Conservation (phyloP, 192 early-diverging fungal genomes). For the Funneliformis geosporum region DNA sequence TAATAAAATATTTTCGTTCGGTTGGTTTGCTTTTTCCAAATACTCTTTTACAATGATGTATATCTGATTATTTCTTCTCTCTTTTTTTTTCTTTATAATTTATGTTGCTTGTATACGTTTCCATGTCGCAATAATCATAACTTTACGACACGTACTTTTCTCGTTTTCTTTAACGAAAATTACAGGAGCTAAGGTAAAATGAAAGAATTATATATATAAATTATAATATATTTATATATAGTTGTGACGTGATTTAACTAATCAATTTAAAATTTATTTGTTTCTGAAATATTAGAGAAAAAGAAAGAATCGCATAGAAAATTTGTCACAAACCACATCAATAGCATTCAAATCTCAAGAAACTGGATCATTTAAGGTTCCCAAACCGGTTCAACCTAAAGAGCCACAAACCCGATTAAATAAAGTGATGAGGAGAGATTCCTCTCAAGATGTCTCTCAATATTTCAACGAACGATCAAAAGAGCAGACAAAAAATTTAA, state of each 20-base stretch:
- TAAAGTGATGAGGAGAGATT: neutral
- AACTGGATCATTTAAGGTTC: too few species aligned
- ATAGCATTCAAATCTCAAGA: too few species aligned
- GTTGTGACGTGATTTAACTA: neutral
- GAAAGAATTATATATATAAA: neutral
- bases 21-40: neutral
- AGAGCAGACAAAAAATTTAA: neutral
- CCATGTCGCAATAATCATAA: neutral
- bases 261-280: neutral
- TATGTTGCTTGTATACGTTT: neutral
- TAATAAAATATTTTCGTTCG: slow-evolving; percentile 3
- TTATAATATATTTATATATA: too few species aligned
- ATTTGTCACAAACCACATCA: neutral
- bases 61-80: neutral
- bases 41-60: neutral
- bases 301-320: neutral
- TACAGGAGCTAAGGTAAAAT: neutral
- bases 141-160: too few species aligned
- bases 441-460: neutral
- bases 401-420: neutral
- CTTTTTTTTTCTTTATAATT: neutral
- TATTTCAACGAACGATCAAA: neutral
- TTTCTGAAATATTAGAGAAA: neutral
- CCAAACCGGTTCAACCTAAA: neutral
- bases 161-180: neutral